Conservation (phyloP, 768 basidiomycete genomes). For the Epithele typhae region DNA sequence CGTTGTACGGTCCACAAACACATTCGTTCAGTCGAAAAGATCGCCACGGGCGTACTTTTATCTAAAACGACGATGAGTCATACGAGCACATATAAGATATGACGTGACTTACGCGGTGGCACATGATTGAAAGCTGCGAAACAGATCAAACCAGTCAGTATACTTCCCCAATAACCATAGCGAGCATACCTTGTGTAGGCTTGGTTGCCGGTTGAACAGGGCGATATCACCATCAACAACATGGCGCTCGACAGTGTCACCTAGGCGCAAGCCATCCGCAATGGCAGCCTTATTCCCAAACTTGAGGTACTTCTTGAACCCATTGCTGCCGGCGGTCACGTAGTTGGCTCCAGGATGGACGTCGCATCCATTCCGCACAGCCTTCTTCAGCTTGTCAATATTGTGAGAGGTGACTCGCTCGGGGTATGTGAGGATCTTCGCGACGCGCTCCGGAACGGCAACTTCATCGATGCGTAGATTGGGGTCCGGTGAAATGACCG, state of each 20-base stretch:
- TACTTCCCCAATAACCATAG: too few relatives aligned
- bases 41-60: conserved; percentile 94
- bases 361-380: conserved; percentile 85
- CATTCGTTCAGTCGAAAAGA: conserved; percentile 98
- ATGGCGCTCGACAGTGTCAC: conserved; percentile 94
- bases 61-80: conserved; percentile 32
- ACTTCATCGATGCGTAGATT: conserved; percentile 98
- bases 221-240: conserved; percentile 94
- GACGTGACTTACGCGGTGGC: conserved; percentile 67
- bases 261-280: conserved; percentile 78
- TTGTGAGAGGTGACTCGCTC: conserved; percentile 94
- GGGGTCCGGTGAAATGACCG: conserved; percentile 99
- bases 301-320: conserved; percentile 83
- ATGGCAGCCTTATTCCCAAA: conserved; percentile 79
- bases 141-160: too few relatives aligned
- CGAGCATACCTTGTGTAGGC: conserved; percentile 79
- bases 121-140: conserved; percentile 96
- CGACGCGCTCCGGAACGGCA: conserved; percentile 92
- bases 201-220: conserved; percentile 97
- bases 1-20: conserved; percentile 98
- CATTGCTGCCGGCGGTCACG: conserved; percentile 73
- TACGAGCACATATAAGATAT: not conserved
- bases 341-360: conserved; percentile 95
- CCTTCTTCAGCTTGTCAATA: conserved; percentile 66
- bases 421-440: conserved; percentile 93